Evolutionary conservation across 2,329 filamentous ascomycete species (phyloP), one percentile per base, ranked within the genome.

Genomic region (Colletotrichum sp.): DNA sequence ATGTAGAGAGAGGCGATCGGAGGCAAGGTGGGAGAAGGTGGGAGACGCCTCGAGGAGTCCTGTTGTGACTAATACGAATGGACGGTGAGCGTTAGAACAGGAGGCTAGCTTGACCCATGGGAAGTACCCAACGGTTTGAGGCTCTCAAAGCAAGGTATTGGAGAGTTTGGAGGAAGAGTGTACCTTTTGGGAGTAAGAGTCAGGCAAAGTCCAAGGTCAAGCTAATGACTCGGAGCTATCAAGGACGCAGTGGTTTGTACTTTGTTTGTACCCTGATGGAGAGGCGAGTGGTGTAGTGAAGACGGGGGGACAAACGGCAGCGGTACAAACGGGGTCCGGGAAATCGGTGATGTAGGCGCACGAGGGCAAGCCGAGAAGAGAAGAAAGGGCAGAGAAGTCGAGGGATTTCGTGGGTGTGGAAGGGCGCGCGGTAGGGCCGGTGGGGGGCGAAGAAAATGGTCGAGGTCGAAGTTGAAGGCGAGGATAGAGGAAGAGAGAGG

Each of bases 181-280:
- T 76, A 74, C 75, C 75, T 76, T 75, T 66, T 69, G 7, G 36
- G 65, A 12, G 64, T 62, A 66, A 74, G 66, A 75, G 64, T 75
- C 74, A 70, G 71, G 68, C 49, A 57, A 76, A 49, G 32, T 78
- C 77, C 78, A 77, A 78, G 78, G 63, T 78, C 78, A 79, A 79
- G 55, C 66, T 76, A 79, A 79, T 79, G 78, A 78, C 78, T 79
- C 71, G 78, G 77, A 76, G 71, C 70, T 71, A n/a, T 65, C 39
- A 52, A 72, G 66, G 49, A 65, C 67, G 72, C 36, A 28, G 49
- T 49, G 18, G 75, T 75, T 71, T 67, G 65, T 49, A 67, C 52
- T 65, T 70, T 64, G 28, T 39, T 68, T 32, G 64, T 39, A 76
- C 66, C 64, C 52, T 65, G 64, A 68, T 68, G 59, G 62, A 49